Evolutionary conservation across 2,329 filamentous ascomycete genomes (phyloP), one percentile per base, ranked within the genome.

Genomic region (Fusarium clavum): DNA sequence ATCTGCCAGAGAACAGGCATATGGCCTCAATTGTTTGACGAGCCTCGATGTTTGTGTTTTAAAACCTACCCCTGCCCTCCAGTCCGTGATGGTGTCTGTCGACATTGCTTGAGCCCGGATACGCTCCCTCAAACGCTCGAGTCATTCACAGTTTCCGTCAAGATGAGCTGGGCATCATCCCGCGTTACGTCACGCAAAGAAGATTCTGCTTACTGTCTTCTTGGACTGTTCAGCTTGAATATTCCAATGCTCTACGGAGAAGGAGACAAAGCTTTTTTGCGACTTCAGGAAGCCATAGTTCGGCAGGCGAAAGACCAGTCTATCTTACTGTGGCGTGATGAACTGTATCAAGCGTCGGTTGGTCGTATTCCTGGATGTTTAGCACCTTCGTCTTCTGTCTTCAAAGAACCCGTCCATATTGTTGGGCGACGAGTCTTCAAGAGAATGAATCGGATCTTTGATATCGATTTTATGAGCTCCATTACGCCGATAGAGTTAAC

Each of bases 241-340:
- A 75, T 78, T 67, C 67, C 75, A 4, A 62, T 77, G 49, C 60
- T 77, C 3, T 78, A 78, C 16, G 76, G 76, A 9, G 76, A 78
- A 46, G 76, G 76, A 6, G 48, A 69, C 8, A 76, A 75, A 18
- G 71, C 71, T 12, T 76, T 76, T 34, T 14, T 61, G 2, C 72
- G 74, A 6, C 65, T 76, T 6, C 71, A 76, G 25, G 65, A 76
- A 25, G 71, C 72, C 7, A 75, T 76, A 13, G 53, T 72, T 11
- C 43, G 74, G 3, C 70, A 68, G 20, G 72, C 69, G 1, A 74
- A 72, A 25, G 73, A 76, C 8, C 74, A 73, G 16, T 75, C 73
- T 6, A 54, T 75, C 16, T 53, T 75, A 1, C 30, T 75, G 5
- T 75, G 71, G 73, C 51, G 64, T 14, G 41, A 47, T 8, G 10